These are phyloP conservation scores for Lasiodiplodia sp. DNA, from an alignment of 2,329 filamentous ascomycete species.

Conservation along the genomic window DNA sequence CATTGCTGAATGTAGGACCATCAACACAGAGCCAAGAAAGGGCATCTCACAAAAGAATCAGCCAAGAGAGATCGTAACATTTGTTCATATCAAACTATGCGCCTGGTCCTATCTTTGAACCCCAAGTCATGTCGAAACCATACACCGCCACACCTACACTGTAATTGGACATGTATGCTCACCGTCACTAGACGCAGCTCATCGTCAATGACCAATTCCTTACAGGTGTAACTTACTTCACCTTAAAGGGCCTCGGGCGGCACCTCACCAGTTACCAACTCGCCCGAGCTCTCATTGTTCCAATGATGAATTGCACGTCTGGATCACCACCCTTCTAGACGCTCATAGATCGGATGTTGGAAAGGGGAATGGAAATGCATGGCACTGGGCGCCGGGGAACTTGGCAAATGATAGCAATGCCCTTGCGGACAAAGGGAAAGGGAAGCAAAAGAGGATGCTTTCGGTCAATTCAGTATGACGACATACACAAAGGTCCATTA, in stretches of 20 bases:
- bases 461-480: conserved; percentile 6
- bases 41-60: not conserved
- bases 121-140: not conserved
- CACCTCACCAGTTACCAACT: not conserved
- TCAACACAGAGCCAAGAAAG: not conserved
- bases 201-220: not conserved
- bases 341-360: not conserved
- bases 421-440: not conserved
- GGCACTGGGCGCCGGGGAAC: conserved; percentile 9
- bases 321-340: not conserved
- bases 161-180: not conserved
- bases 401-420: not conserved
- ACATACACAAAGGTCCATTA: conserved; percentile 2
- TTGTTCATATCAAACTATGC: not conserved
- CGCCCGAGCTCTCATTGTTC: not conserved
- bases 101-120: not conserved
- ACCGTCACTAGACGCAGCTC: not conserved
- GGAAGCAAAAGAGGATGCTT: not conserved
- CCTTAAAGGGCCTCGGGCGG: too few relatives aligned
- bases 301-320: not conserved
- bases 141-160: not conserved
- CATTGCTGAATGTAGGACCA: not conserved
- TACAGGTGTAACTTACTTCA: too few relatives aligned
- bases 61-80: not conserved
- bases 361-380: conserved; percentile 12